phyloP scores from a whole-genome alignment of 2,329 filamentous ascomycete genomes.

The Cercospora sp. region DNA sequence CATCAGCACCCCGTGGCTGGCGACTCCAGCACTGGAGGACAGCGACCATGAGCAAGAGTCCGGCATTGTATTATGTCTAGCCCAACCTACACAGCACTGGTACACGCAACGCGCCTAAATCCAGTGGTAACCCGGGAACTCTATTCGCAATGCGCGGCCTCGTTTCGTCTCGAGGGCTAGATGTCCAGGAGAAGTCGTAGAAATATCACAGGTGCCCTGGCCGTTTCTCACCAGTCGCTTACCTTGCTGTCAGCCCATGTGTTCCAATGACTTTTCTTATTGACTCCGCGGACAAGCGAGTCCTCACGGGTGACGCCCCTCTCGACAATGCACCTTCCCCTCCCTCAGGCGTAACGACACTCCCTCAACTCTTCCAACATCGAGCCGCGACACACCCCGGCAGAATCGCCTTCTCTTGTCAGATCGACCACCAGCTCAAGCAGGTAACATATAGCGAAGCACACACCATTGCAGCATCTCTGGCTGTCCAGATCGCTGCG shows the following conservation, averaged over 20 bases:
- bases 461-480: slow-evolving; percentile 21
- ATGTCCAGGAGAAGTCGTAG: neutral
- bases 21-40: too few species aligned
- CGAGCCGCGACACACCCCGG: slow-evolving; percentile 20
- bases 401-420: slow-evolving; percentile 26
- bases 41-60: too few species aligned
- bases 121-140: neutral
- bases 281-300: neutral
- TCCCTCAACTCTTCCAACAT: slow-evolving; percentile 25
- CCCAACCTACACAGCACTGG: neutral
- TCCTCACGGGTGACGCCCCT: slow-evolving; percentile 23
- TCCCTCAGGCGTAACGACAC: slow-evolving; percentile 24
- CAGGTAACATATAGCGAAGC: slow-evolving; percentile 26
- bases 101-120: neutral
- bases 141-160: neutral
- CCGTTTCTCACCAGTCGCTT: neutral
- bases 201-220: neutral
- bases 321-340: slow-evolving; percentile 22
- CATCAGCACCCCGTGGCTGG: neutral
- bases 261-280: neutral
- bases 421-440: slow-evolving; percentile 20
- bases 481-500: slow-evolving; percentile 17
- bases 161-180: neutral
- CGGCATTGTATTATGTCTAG: neutral
- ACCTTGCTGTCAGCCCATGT: neutral